Base-by-base conservation (phyloP, 2,329 filamentous ascomycete species). In the Scedosporium aurantiacum region DNA sequence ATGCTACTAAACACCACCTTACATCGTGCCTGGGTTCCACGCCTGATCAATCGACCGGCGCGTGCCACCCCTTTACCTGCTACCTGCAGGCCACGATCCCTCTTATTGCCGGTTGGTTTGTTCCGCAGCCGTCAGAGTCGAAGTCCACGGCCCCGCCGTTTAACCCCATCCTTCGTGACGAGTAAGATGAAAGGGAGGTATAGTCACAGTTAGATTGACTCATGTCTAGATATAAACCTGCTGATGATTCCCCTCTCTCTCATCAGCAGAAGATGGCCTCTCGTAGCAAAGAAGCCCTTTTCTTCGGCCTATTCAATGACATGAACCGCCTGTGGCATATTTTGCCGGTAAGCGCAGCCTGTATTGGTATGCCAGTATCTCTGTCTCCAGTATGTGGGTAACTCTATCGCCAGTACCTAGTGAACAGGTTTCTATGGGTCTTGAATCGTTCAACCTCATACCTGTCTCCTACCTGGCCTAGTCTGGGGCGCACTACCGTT, bases 191-290 rank as follows among this genome's bases (percentile, higher is more conserved):
- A 57, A 28, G 54, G 54, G 25, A 57, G 16, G 54, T 23, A 37
- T 57, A 14, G 54, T 57, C 27, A 32, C 25, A 57, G 7, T 57
- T 57, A 57, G 54, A 57, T 57, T 57, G 54, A 57, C 25, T 23
- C 54, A 8, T 40, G 50, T 28, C 50, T 23, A 54, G 50, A 54
- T 54, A 54, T 54, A 54, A 54, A 54, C 18, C 50, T 54, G 50
- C 32, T 57, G 54, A 57, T 57, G 54, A 27, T 16, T 32, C 54
- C 54, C 50, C 50, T 27, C 23, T 27, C 23, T 25, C 23, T 23
- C 12, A 14, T 54, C 12, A 27, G 23, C 18, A 14, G 7, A 27
- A 5, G 50, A 54, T 23, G 50, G 50, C 12, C 23, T 23, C 50
- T 54, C 50, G 27, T 10, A 14, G 50, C 21, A 47, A 16, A 6